Conservation (phyloP, 768 basidiomycete species). For the Pleurotus giganteus region DNA sequence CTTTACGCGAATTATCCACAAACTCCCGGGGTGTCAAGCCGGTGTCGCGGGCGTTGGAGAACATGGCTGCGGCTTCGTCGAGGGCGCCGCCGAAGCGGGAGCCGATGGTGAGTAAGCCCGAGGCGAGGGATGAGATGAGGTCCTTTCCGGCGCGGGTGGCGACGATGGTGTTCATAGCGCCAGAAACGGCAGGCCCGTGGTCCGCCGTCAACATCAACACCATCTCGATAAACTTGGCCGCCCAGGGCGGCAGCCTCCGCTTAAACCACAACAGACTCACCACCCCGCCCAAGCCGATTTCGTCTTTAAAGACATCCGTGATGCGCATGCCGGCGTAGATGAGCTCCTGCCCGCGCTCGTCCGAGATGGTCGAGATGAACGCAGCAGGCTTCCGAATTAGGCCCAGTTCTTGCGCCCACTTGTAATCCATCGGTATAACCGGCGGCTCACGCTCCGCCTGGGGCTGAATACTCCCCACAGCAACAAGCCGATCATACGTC, state of each 20-base stretch:
- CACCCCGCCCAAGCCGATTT: conserved; percentile 96
- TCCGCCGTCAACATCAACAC: conserved; percentile 99
- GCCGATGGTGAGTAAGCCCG: conserved; percentile 96
- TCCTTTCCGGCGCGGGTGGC: conserved; percentile 99
- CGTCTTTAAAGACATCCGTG: conserved; percentile 97
- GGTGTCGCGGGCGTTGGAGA: conserved; percentile 86
- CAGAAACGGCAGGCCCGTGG: conserved; percentile 97
- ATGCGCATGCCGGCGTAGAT: conserved; percentile 99
- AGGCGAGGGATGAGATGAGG: conserved; percentile 92
- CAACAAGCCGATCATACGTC: conserved; percentile 82
- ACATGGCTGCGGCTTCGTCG: conserved; percentile 96
- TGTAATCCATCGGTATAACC: conserved; percentile 99
- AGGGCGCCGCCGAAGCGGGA: conserved; percentile 98
- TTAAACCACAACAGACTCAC: conserved; percentile 98
- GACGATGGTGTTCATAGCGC: conserved; percentile 99
- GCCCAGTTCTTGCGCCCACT: conserved; percentile 98
- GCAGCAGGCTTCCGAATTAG: conserved; percentile 98
- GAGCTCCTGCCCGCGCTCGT: conserved; percentile 98
- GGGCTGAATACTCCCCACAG: conserved; percentile 61
- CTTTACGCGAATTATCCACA: conserved; percentile 89
- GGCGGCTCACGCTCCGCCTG: conserved; percentile 85
- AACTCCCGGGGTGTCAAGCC: conserved; percentile 98
- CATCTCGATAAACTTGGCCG: conserved; percentile 99
- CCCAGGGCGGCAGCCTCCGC: conserved; percentile 87
- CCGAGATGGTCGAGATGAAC: conserved; percentile 98